Conservation (phyloP, 192 early-diverging fungal species). For the Funneliformis geosporum region DNA sequence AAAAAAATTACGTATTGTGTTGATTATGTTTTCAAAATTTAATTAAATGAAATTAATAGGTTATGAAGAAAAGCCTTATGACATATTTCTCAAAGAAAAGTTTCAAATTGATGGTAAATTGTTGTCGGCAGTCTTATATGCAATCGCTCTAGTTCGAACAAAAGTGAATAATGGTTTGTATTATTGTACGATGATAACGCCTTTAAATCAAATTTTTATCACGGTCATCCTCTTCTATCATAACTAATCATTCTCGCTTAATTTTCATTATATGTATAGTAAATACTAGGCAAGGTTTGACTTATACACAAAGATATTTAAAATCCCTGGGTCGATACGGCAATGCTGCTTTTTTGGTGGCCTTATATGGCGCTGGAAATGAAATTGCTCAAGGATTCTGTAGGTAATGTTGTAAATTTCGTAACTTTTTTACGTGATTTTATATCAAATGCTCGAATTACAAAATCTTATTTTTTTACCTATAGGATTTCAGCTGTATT, state of each 20-base stretch:
- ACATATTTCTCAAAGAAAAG: conserved; percentile 49
- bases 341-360: conserved; percentile 75
- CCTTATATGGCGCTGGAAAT: conserved; percentile 86
- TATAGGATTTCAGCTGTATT: conserved; percentile 82
- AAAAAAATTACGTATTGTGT: background rate
- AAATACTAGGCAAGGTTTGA: conserved; percentile 65
- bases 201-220: too few relatives aligned
- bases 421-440: background rate
- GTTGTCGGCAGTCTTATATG: conserved; percentile 62
- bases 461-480: background rate
- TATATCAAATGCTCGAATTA: background rate
- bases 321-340: conserved; percentile 85
- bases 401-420: conserved; percentile 43
- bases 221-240: too few relatives aligned
- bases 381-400: conserved; percentile 92
- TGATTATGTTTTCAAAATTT: background rate
- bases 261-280: conserved; percentile 32
- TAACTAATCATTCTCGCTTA: too few relatives aligned
- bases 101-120: conserved; percentile 67
- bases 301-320: conserved; percentile 64
- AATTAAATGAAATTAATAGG: conserved; percentile 35
- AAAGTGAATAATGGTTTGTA: conserved; percentile 38
- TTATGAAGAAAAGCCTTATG: conserved; percentile 45
- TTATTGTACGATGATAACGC: too few relatives aligned
- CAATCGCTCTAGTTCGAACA: conserved; percentile 56